Conservation (phyloP, 306 rosid genomes). For the Leucaena leucocephala region DNA sequence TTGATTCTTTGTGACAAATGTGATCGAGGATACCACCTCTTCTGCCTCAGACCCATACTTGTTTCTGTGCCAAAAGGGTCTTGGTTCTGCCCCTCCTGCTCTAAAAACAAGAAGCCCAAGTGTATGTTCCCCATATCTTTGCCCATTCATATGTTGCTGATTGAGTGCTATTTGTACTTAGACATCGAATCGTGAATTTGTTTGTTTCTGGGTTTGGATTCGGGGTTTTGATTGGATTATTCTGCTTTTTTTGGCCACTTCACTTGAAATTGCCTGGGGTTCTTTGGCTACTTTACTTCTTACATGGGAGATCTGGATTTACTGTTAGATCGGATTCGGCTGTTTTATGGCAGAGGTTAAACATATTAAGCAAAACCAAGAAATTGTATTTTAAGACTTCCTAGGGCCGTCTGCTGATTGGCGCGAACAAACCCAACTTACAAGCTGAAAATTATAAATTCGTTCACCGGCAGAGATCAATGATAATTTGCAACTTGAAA, state of each 20-base stretch:
- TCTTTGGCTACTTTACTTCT: background rate
- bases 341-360: background rate
- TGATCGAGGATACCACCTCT: conserved; percentile 71
- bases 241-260: background rate
- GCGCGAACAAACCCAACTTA: background rate
- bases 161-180: background rate
- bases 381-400: background rate
- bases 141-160: background rate
- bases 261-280: background rate
- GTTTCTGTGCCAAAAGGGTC: conserved; percentile 68
- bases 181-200: background rate
- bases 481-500: background rate
- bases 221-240: background rate
- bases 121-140: conserved; percentile 39
- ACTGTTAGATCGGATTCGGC: background rate
- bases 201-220: background rate
- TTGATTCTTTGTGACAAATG: conserved; percentile 85
- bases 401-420: background rate
- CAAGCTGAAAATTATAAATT: background rate
- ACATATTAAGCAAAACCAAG: background rate
- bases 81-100: conserved; percentile 80
- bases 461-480: background rate
- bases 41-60: conserved; percentile 77
- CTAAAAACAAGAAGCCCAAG: conserved; percentile 48
- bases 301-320: background rate